Conservation (phyloP, 2,329 filamentous ascomycete genomes). For the Coniochaeta sp. region DNA sequence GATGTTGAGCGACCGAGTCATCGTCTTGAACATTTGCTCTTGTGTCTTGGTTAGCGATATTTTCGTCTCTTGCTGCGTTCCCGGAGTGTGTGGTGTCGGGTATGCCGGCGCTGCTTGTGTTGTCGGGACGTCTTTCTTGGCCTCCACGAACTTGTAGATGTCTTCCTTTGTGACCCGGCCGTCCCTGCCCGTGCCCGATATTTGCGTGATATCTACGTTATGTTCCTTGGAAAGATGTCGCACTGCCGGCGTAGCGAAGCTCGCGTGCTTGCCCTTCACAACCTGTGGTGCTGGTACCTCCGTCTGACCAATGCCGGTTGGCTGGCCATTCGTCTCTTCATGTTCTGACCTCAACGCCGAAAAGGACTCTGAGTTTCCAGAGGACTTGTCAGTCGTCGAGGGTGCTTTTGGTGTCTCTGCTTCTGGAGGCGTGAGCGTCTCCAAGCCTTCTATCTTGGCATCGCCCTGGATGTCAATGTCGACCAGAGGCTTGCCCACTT, state of each 20-base stretch:
- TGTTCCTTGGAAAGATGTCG: constrained; percentile 78
- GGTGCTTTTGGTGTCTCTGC: constrained; percentile 4
- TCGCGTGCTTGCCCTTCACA: constrained; percentile 53
- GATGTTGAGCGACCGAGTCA: constrained; percentile 86
- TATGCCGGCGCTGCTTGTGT: constrained; percentile 11
- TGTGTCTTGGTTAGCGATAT: constrained; percentile 72
- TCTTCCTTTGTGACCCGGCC: constrained; percentile 92
- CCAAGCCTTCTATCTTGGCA: constrained; percentile 54
- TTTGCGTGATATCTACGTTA: constrained; percentile 67
- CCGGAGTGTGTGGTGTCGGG: constrained; percentile 8
- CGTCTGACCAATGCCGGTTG: background rate
- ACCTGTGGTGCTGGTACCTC: constrained; percentile 21
- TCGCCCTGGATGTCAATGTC: constrained; percentile 89
- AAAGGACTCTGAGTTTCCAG: background rate
- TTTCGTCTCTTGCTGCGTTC: constrained; percentile 59
- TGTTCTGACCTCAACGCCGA: background rate
- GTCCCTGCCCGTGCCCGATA: constrained; percentile 82
- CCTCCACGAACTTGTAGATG: constrained; percentile 63
- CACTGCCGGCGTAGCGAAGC: constrained; percentile 85
- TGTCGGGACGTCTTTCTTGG: constrained; percentile 27
- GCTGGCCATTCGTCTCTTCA: background rate
- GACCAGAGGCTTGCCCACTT: constrained; percentile 87
- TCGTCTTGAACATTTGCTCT: constrained; percentile 92
- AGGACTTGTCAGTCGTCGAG: background rate
- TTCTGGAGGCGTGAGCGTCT: constrained; percentile 26